Evolutionary conservation across 768 basidiomycete genomes (phyloP).

Genomic region (Boletus subcaerulescens): DNA sequence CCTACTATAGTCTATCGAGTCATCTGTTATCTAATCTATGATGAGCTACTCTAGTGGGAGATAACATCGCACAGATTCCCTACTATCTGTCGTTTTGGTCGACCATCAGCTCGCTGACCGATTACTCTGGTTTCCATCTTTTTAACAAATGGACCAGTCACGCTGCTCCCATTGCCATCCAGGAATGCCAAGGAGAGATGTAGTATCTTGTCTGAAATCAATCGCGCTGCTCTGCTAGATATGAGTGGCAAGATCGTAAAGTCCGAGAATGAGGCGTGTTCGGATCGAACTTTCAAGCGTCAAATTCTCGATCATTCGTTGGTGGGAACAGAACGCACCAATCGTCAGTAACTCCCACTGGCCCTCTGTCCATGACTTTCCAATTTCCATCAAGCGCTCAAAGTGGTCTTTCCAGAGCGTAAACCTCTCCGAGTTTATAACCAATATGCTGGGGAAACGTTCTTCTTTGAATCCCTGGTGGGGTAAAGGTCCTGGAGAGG

Average conservation of each 20-base stretch:
- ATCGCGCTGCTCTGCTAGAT: constrained; percentile 16
- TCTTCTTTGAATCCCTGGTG: constrained; percentile 7
- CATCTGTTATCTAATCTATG: constrained; percentile 26
- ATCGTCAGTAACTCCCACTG: constrained; percentile 46
- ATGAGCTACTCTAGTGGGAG: constrained; percentile 12
- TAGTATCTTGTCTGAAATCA: constrained; percentile 21
- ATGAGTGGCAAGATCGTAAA: constrained; percentile 23
- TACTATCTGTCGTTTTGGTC: constrained; percentile 21
- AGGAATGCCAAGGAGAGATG: constrained; percentile 24
- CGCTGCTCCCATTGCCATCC: constrained; percentile 8
- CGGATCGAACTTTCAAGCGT: constrained; percentile 17
- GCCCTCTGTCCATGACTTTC: constrained; percentile 52
- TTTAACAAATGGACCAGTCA: constrained; percentile 1
- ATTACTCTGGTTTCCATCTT: constrained; percentile 23
- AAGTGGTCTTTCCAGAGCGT: constrained; percentile 81
- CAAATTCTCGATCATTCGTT: neutral
- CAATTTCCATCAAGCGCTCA: constrained; percentile 49
- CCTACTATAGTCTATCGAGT: neutral
- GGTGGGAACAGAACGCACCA: constrained; percentile 32
- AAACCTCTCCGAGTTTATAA: constrained; percentile 76
- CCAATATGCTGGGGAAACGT: constrained; percentile 43
- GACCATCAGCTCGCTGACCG: constrained; percentile 24
- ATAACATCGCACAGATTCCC: constrained; percentile 23
- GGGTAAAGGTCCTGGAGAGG: constrained; percentile 49
- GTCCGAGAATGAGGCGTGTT: constrained; percentile 31